Evolutionary conservation across 2,329 filamentous ascomycete genomes (phyloP).

Genomic region (Talaromyces rugulosus): DNA sequence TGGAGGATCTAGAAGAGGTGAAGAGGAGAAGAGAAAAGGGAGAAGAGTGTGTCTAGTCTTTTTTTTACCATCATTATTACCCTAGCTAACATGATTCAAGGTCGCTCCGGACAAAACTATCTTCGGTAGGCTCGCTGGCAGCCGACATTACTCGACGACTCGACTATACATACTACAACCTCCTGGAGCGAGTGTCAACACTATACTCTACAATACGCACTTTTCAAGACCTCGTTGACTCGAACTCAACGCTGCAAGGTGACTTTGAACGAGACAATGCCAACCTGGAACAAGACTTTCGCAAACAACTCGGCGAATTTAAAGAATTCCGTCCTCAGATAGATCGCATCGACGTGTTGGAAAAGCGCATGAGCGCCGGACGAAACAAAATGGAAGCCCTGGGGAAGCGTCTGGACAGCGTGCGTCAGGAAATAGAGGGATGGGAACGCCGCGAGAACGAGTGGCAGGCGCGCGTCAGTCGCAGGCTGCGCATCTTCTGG

Average conservation of each 20-base stretch:
- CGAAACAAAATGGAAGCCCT: slow-evolving; percentile 32
- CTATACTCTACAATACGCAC: slow-evolving; percentile 37
- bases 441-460: slow-evolving; percentile 42
- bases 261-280: slow-evolving; percentile 36
- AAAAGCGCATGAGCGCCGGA: slow-evolving; percentile 36
- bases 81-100: slow-evolving; percentile 14
- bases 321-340: slow-evolving; percentile 36
- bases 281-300: slow-evolving; percentile 33
- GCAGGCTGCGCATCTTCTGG: slow-evolving; percentile 38
- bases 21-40: slow-evolving; percentile 69
- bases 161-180: slow-evolving; percentile 47
- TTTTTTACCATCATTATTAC: neutral
- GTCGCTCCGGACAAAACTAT: slow-evolving; percentile 30
- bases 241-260: slow-evolving; percentile 30
- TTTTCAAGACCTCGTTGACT: slow-evolving; percentile 38
- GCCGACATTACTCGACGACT: slow-evolving; percentile 43
- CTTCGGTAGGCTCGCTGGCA: slow-evolving; percentile 32
- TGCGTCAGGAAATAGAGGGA: slow-evolving; percentile 35
- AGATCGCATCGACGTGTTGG: slow-evolving; percentile 31
- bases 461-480: slow-evolving; percentile 36
- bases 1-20: slow-evolving; percentile 32
- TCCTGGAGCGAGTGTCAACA: slow-evolving; percentile 41
- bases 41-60: slow-evolving; percentile 60
- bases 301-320: slow-evolving; percentile 34
- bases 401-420: slow-evolving; percentile 34